Conservation (phyloP, 805 yeast species). For the Candida insectorum region DNA sequence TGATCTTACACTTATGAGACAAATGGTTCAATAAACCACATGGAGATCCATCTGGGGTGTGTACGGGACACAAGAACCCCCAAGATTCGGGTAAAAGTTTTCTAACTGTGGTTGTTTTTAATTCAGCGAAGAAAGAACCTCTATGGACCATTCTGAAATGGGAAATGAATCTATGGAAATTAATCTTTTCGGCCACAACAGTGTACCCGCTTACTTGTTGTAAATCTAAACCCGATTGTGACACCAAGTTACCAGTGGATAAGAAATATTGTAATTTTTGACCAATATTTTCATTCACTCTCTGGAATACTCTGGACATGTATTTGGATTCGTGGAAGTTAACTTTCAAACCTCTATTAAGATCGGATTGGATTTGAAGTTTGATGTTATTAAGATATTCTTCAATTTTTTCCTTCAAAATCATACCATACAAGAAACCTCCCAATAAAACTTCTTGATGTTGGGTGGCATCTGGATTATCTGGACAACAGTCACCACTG, state of each 20-base stretch:
- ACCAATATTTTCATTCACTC: conserved; percentile 91
- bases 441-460: conserved; percentile 96
- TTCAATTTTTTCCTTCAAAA: conserved; percentile 91
- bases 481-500: conserved; percentile 95
- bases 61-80: conserved; percentile 99
- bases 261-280: conserved; percentile 90
- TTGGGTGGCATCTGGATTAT: conserved; percentile 98
- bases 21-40: conserved; percentile 97
- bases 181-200: conserved; percentile 97
- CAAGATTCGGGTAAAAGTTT: conserved; percentile 95
- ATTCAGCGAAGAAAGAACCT: conserved; percentile 98
- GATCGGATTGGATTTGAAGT: conserved; percentile 73
- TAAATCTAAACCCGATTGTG: conserved; percentile 95
- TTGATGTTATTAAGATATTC: conserved; percentile 78
- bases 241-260: conserved; percentile 94
- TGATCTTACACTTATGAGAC: conserved; percentile 88
- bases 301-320: conserved; percentile 70
- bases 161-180: conserved; percentile 94
- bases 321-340: conserved; percentile 83
- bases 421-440: conserved; percentile 96
- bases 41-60: conserved; percentile 99
- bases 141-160: conserved; percentile 99
- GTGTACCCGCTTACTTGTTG: conserved; percentile 98
- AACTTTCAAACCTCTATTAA: conserved; percentile 75
- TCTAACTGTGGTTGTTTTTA: conserved; percentile 96